Percentiles rank a stretch among this genome's conserved stretches.
These are phyloP conservation scores for Blastomyces percursus DNA, from an alignment of 2,329 filamentous ascomycete species.

Conservation along the genomic window DNA sequence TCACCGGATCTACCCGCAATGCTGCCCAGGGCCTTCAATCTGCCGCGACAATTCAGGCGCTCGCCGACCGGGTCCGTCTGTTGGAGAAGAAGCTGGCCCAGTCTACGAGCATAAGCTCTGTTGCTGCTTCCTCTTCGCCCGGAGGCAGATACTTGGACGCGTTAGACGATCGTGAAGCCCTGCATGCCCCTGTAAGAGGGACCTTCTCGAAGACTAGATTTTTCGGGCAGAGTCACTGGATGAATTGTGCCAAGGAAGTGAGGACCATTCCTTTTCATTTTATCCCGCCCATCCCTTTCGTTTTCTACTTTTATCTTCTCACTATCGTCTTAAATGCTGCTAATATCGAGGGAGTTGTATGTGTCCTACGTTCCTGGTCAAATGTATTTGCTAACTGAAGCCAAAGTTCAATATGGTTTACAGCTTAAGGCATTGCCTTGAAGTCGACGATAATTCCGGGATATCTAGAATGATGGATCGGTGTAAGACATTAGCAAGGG, in stretches of 20 bases:
- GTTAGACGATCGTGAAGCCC: not conserved
- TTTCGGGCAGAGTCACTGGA: constrained; percentile 44
- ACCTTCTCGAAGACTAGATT: constrained; percentile 38
- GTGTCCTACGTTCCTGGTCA: not conserved
- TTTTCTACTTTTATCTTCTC: not conserved
- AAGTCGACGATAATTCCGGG: constrained; percentile 25
- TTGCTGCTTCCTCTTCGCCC: not conserved
- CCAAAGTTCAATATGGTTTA: constrained; percentile 3
- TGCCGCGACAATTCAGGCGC: constrained; percentile 2
- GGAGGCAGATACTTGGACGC: not conserved
- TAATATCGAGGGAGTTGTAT: not conserved
- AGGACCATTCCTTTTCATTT: not conserved
- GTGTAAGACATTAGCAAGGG: constrained; percentile 42
- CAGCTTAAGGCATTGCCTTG: constrained; percentile 17
- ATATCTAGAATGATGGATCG: constrained; percentile 30
- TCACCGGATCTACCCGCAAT: not conserved
- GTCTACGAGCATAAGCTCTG: not conserved
- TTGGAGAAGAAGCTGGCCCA: constrained; percentile 4
- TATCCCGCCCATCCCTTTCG: not conserved
- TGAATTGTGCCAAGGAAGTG: constrained; percentile 28
- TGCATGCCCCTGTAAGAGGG: not conserved
- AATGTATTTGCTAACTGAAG: not conserved
- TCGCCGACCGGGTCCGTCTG: not conserved
- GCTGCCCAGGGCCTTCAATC: not conserved
- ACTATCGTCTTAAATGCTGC: not conserved